Evolutionary conservation across 1,284 basidiomycete genomes (phyloP), one percentile per base, ranked within the genome.

Genomic region (Irpex lacteus): DNA sequence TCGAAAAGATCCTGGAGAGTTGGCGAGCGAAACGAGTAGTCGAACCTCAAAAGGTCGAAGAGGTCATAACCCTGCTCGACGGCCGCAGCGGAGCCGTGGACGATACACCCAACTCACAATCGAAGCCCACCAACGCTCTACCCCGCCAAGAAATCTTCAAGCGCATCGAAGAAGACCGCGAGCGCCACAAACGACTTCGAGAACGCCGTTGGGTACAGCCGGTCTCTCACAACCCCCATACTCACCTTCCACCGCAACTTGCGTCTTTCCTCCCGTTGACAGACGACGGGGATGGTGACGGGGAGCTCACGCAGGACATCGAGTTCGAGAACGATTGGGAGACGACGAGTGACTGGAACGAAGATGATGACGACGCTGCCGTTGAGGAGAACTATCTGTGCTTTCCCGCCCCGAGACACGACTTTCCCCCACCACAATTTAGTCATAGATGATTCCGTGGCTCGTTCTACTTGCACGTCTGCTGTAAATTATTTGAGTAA

Each of bases 271-370:
- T 87, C 63, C 87, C 82, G 18, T 74, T 86, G n/a, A 79, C 80
- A 36, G 81, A 80, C 60, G 75, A 84, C 6, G 72, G 71, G 26
- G 76, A 77, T 55, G 79, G 77, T 1, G 80, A 78, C 38, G 80
- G 80, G 19, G 85, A 88, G 71, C 70, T 84, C 19, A 81, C 88
- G 4, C 78, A 94, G 63, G 92, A 95, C 70, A 89, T 95, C 60
- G 94, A 95, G 76, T 97, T 97, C 73, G 94, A 97, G 71, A 94
- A 95, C 69, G 88, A 92, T 68, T 97, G 95, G 95, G 95, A 97
- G 74, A 85, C 88, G 50, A 90, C 88, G 50, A 92, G 91, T 71
- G 92, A 95, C 74, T 90, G 93, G 84, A 94, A 92, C 72, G 91
- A 94, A 71, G 93, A 96, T 68, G 94, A 95, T 69, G 87, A 89